Evolutionary conservation across 1,139 yeast species (phyloP).

Genomic region (Blastobotrys aristatus): DNA sequence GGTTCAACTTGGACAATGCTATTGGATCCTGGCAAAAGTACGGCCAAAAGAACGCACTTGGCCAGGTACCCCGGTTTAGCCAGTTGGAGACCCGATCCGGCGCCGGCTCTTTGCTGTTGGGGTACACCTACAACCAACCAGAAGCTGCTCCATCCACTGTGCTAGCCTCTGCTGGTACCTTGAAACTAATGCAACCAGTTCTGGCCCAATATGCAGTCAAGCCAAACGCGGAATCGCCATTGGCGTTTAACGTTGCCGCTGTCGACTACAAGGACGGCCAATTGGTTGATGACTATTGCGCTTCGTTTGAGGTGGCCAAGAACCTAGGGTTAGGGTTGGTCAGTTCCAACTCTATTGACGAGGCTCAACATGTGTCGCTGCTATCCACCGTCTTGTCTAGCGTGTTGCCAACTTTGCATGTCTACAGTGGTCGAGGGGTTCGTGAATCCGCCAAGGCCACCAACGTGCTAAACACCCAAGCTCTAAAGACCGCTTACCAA

Average conservation of each 20-base stretch:
- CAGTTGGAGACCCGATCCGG: slow-evolving; percentile 77
- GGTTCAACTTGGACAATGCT: slow-evolving; percentile 56
- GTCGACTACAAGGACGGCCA: slow-evolving; percentile 60
- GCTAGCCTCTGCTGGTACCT: slow-evolving; percentile 62
- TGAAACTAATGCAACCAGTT: slow-evolving; percentile 61
- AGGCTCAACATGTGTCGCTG: slow-evolving; percentile 59
- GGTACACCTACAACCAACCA: slow-evolving; percentile 48
- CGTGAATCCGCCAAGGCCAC: slow-evolving; percentile 50
- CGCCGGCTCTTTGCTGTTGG: slow-evolving; percentile 74
- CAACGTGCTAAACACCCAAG: slow-evolving; percentile 44
- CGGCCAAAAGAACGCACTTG: slow-evolving; percentile 48
- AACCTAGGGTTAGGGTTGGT: slow-evolving; percentile 65
- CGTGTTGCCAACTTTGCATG: slow-evolving; percentile 57
- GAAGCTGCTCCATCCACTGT: slow-evolving; percentile 36
- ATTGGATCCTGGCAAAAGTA: slow-evolving; percentile 53
- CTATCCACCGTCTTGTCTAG: slow-evolving; percentile 63
- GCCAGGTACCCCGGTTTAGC: slow-evolving; percentile 53
- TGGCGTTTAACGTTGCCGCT: slow-evolving; percentile 68
- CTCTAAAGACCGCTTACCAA: slow-evolving; percentile 42
- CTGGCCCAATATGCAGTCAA: slow-evolving; percentile 39
- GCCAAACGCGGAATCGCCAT: slow-evolving; percentile 30
- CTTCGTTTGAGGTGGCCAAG: slow-evolving; percentile 60
- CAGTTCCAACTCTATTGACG: slow-evolving; percentile 48
- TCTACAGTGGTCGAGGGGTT: slow-evolving; percentile 72
- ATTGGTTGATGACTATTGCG: slow-evolving; percentile 62